Conservation (phyloP, 768 basidiomycete genomes). For the Russula dissimulans region DNA sequence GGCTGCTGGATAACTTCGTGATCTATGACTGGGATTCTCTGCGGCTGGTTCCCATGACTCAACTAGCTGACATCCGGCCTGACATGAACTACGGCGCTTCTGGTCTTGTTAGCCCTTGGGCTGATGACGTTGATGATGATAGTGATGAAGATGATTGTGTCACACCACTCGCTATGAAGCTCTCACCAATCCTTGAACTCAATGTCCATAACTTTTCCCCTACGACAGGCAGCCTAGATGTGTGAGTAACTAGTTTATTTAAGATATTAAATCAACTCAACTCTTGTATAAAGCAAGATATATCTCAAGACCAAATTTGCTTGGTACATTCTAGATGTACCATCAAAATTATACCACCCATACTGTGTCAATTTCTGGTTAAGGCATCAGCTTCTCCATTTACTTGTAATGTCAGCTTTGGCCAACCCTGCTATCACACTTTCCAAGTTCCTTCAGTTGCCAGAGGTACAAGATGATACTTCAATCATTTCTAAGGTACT, state of each 20-base stretch:
- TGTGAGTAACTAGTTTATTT: conserved; percentile 27
- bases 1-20: conserved; percentile 44
- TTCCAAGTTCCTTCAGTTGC: neutral
- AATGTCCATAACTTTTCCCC: conserved; percentile 35
- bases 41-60: conserved; percentile 33
- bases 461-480: neutral
- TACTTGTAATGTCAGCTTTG: conserved; percentile 30
- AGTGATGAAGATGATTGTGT: neutral
- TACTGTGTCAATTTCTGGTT: conserved; percentile 42
- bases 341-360: conserved; percentile 36
- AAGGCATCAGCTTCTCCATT: conserved; percentile 41
- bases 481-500: neutral
- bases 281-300: conserved; percentile 37
- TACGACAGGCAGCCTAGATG: conserved; percentile 31
- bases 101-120: conserved; percentile 31
- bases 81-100: conserved; percentile 28
- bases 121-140: conserved; percentile 23
- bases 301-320: conserved; percentile 53
- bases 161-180: conserved; percentile 27
- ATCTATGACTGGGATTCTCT: conserved; percentile 37
- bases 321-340: conserved; percentile 59
- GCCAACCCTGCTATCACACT: neutral
- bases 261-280: neutral
- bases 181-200: conserved; percentile 39
- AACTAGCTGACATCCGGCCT: conserved; percentile 29